phyloP scores from a whole-genome alignment of 164 flowering plant species.

The Vitis rotundifolia region DNA sequence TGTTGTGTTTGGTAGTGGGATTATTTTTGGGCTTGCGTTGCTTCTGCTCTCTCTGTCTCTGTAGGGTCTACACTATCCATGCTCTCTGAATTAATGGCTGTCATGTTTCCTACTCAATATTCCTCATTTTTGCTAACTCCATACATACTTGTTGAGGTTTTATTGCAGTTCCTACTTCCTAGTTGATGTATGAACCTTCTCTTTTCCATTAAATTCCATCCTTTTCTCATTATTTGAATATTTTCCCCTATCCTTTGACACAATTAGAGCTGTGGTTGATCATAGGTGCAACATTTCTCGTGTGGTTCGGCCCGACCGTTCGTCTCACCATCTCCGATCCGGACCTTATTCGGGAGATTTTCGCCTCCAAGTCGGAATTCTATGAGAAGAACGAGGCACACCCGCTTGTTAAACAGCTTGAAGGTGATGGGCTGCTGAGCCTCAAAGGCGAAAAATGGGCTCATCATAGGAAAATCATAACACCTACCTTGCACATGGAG shows the following conservation, averaged over 20 bases:
- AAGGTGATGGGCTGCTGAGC: constrained; percentile 90
- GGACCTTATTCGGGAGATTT: constrained; percentile 81
- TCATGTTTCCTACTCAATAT: constrained; percentile 24
- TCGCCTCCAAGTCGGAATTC: constrained; percentile 67
- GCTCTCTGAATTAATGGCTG: constrained; percentile 30
- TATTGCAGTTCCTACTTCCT: constrained; percentile 18
- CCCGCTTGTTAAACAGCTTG: constrained; percentile 85
- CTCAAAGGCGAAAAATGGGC: constrained; percentile 99
- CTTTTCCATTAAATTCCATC: not conserved
- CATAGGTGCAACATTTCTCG: constrained; percentile 85
- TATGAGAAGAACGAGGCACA: constrained; percentile 89
- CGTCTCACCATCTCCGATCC: constrained; percentile 91
- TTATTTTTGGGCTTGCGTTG: constrained; percentile 18
- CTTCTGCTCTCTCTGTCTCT: constrained; percentile 7
- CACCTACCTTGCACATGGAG: constrained; percentile 90
- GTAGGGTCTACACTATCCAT: constrained; percentile 47
- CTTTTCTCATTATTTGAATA: not conserved
- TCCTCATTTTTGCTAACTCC: constrained; percentile 26
- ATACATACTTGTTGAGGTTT: constrained; percentile 23
- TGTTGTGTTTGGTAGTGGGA: constrained; percentile 26
- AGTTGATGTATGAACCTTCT: constrained; percentile 5
- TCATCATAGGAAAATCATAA: constrained; percentile 84
- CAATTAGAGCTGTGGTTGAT: not conserved
- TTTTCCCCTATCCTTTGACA: not conserved
- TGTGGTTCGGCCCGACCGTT: constrained; percentile 95